These are phyloP conservation scores for Dictyostelium purpureum DNA, from an alignment of 78 protist species.

Conservation along the genomic window DNA sequence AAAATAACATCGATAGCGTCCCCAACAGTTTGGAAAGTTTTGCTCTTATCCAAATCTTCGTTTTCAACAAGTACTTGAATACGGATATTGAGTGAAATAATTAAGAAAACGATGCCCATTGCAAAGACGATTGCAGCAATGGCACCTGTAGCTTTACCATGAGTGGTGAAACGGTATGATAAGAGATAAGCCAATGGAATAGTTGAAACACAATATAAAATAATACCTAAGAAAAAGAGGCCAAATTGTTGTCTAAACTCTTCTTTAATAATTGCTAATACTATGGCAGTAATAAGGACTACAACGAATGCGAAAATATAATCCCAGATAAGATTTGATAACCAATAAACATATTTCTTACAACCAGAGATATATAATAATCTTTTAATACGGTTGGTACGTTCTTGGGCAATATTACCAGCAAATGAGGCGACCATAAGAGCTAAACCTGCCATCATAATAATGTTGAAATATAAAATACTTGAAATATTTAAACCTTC, in stretches of 20 bases:
- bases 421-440: slow-evolving; percentile 30
- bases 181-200: slow-evolving; percentile 40
- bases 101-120: slow-evolving; percentile 2
- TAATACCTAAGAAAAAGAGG: background rate
- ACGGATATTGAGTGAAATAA: slow-evolving; percentile 7
- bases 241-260: background rate
- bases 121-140: slow-evolving; percentile 2
- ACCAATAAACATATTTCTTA: slow-evolving; percentile 47
- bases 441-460: slow-evolving; percentile 5
- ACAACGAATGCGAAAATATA: background rate
- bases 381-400: slow-evolving; percentile 13
- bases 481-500: background rate
- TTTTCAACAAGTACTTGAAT: background rate
- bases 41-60: too few relatives aligned
- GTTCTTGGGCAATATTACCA: slow-evolving; percentile 26
- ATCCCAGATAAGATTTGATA: slow-evolving; percentile 56
- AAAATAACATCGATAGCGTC: slow-evolving; percentile 8
- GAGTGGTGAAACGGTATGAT: slow-evolving; percentile 3
- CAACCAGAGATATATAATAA: slow-evolving; percentile 59
- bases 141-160: slow-evolving; percentile 38
- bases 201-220: background rate
- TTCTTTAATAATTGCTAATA: background rate
- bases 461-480: background rate
- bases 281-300: background rate
- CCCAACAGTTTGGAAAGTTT: background rate